Evolutionary conservation across 139 green algal species (phyloP).

Genomic region (Picochlorum sp.): DNA sequence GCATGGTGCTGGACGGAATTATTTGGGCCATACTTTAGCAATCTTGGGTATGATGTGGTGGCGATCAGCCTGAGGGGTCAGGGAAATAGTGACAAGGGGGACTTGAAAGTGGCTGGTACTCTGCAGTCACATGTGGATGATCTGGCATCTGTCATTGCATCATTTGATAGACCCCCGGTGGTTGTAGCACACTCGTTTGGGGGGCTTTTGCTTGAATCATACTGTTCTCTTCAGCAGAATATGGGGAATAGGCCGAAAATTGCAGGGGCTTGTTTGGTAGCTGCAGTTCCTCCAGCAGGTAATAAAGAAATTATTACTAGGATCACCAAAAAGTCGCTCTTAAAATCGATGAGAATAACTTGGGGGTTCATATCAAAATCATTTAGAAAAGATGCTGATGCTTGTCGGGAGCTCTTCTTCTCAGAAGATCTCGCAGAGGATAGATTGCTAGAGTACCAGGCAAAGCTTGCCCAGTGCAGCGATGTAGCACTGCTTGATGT

Average conservation of each 20-base stretch:
- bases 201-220: slow-evolving; percentile 71
- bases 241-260: slow-evolving; percentile 12
- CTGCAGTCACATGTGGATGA: slow-evolving; percentile 53
- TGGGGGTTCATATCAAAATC: slow-evolving; percentile 58
- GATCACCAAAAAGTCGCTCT: slow-evolving; percentile 23
- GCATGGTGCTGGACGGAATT: slow-evolving; percentile 85
- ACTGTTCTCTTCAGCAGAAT: slow-evolving; percentile 2
- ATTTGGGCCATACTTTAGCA: slow-evolving; percentile 74
- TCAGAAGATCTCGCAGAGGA: slow-evolving; percentile 42
- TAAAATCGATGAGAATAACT: slow-evolving; percentile 49
- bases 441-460: slow-evolving; percentile 46
- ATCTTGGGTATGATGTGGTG: slow-evolving; percentile 53
- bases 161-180: slow-evolving; percentile 46
- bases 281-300: slow-evolving; percentile 52
- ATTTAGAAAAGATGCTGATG: slow-evolving; percentile 35
- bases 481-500: slow-evolving; percentile 49
- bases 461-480: slow-evolving; percentile 35
- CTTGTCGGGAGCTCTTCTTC: slow-evolving; percentile 62
- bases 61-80: slow-evolving; percentile 64
- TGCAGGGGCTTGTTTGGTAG: slow-evolving; percentile 46
- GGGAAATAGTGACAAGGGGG: slow-evolving; percentile 32
- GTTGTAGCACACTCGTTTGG: slow-evolving; percentile 77
- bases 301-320: slow-evolving; percentile 42
- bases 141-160: slow-evolving; percentile 39
- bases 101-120: slow-evolving; percentile 29